These are phyloP conservation scores for Raddia distichophylla DNA, from an alignment of 176 grass and related monocot species.

Conservation along the genomic window DNA sequence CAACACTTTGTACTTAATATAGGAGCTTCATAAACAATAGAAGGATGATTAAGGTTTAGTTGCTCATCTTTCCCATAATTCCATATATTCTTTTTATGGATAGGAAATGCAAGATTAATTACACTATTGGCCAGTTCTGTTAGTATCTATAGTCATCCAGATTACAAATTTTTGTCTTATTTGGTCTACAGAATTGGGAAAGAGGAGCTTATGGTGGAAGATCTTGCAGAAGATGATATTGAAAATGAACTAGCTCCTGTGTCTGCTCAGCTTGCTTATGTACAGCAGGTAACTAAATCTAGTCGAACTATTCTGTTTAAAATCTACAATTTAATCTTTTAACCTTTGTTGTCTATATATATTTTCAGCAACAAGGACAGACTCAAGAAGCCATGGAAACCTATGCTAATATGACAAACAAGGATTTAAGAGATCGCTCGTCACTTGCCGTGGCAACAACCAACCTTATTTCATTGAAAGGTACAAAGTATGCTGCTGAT, in stretches of 20 bases:
- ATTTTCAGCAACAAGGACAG: slow-evolving; percentile 83
- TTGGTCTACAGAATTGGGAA: slow-evolving; percentile 69
- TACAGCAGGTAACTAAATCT: slow-evolving; percentile 67
- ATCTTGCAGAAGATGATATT: slow-evolving; percentile 69
- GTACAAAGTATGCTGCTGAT: slow-evolving; percentile 79
- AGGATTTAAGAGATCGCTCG: slow-evolving; percentile 55
- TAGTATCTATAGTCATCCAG: not conserved
- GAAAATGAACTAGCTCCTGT: slow-evolving; percentile 86
- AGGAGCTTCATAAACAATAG: not conserved
- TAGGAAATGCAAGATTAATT: slow-evolving; percentile 6
- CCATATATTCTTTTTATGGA: slow-evolving; percentile 14
- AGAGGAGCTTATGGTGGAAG: slow-evolving; percentile 85
- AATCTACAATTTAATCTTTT: slow-evolving; percentile 20
- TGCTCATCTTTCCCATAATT: not conserved
- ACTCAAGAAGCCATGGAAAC: slow-evolving; percentile 77
- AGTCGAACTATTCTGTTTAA: not conserved
- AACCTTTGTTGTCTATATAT: slow-evolving; percentile 7
- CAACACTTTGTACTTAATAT: not conserved
- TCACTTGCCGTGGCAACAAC: slow-evolving; percentile 81
- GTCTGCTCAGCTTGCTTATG: slow-evolving; percentile 80
- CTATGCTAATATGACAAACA: slow-evolving; percentile 65
- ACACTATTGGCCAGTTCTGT: not conserved
- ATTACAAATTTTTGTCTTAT: slow-evolving; percentile 27
- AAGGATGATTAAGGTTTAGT: not conserved
- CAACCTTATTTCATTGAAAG: slow-evolving; percentile 83